phyloP scores from a whole-genome alignment of 148 eudicot genomes.

The Rhododendron vialii region DNA sequence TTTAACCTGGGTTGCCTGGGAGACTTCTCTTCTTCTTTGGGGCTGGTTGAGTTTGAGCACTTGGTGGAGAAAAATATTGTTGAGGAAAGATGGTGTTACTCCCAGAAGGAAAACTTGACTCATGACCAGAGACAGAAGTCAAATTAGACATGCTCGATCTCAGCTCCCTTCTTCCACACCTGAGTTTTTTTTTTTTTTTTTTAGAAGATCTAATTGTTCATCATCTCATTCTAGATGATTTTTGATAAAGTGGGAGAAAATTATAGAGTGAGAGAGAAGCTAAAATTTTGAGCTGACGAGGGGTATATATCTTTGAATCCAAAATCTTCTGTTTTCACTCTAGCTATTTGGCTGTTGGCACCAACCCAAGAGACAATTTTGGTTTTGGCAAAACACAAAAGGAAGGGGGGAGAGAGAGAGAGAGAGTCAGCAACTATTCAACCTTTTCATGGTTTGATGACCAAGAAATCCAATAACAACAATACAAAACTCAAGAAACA shows the following conservation, averaged over 20 bases:
- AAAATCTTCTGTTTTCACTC: neutral
- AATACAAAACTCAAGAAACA: constrained; percentile 28
- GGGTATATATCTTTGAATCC: neutral
- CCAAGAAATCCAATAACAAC: constrained; percentile 29
- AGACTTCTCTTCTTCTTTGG: constrained; percentile 67
- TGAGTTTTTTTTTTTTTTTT: constrained; percentile 13
- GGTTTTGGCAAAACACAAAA: neutral
- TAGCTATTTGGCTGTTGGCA: neutral
- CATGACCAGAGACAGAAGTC: constrained; percentile 55
- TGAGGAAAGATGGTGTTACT: constrained; percentile 19
- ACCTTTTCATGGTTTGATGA: constrained; percentile 26
- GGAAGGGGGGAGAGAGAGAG: neutral
- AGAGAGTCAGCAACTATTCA: constrained; percentile 29
- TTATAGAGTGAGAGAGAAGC: constrained; percentile 7
- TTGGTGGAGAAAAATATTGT: constrained; percentile 28
- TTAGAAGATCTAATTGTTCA: constrained; percentile 32
- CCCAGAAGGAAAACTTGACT: constrained; percentile 48
- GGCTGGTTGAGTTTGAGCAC: constrained; percentile 20
- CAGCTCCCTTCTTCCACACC: constrained; percentile 29
- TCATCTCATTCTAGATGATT: constrained; percentile 21
- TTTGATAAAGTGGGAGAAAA: neutral
- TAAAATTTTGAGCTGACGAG: neutral
- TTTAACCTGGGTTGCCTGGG: constrained; percentile 83
- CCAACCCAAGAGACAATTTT: neutral
- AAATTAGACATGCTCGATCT: constrained; percentile 63